Conservation (phyloP, 1,284 basidiomycete genomes). For the Binderoboletus segoi region DNA sequence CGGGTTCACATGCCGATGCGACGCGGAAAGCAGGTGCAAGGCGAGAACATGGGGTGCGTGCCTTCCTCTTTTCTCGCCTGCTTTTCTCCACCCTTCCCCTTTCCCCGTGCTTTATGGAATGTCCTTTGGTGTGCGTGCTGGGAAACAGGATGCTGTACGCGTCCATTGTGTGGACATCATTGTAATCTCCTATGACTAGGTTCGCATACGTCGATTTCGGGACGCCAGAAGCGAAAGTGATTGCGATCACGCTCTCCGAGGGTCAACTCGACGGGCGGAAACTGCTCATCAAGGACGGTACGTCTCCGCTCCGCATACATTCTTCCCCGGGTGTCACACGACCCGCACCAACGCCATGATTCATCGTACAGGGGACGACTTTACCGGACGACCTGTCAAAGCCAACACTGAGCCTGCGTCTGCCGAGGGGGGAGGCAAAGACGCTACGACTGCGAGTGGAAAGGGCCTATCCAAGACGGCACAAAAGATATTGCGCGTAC, state of each 20-base stretch:
- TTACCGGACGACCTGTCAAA: slow-evolving; percentile 60
- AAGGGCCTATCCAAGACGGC: slow-evolving; percentile 70
- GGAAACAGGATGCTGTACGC: not conserved
- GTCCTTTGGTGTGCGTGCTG: not conserved
- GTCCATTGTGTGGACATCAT: not conserved
- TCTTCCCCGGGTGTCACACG: slow-evolving; percentile 22
- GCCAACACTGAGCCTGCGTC: not conserved
- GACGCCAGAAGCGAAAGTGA: slow-evolving; percentile 69
- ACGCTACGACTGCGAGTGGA: slow-evolving; percentile 27
- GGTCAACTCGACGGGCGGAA: slow-evolving; percentile 82
- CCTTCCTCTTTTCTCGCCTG: not conserved
- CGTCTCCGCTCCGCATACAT: slow-evolving; percentile 17
- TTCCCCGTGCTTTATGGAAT: too few species aligned
- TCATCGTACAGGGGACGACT: slow-evolving; percentile 63
- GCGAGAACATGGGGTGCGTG: slow-evolving; percentile 69
- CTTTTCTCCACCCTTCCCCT: not conserved
- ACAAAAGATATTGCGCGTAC: slow-evolving; percentile 77
- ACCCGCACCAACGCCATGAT: not conserved
- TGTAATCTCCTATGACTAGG: slow-evolving; percentile 44
- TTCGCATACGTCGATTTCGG: slow-evolving; percentile 97
- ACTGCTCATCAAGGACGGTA: slow-evolving; percentile 92
- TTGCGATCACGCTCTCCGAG: slow-evolving; percentile 84
- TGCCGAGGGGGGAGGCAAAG: too few species aligned
- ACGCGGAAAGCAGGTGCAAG: slow-evolving; percentile 44
- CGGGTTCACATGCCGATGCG: slow-evolving; percentile 77